phyloP scores from a whole-genome alignment of 768 basidiomycete species.

The Paxillus rubicundulus region DNA sequence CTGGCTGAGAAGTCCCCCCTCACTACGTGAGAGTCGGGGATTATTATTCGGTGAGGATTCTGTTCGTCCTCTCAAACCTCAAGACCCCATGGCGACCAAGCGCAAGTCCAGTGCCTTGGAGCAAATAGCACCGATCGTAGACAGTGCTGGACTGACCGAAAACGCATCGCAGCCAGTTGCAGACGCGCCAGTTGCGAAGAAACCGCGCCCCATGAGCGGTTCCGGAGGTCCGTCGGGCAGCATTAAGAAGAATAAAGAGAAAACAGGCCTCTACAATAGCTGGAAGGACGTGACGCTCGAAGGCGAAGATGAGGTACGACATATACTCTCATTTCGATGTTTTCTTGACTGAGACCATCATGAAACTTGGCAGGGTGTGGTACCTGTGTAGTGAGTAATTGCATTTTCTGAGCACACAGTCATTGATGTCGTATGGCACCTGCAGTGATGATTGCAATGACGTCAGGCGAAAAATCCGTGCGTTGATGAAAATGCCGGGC shows the following conservation, averaged over 20 bases:
- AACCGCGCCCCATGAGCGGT: constrained; percentile 23
- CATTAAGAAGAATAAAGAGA: constrained; percentile 19
- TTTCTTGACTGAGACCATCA: not conserved
- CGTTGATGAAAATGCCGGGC: constrained; percentile 38
- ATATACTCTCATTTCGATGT: not conserved
- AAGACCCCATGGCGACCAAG: constrained; percentile 33
- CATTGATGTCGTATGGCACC: not conserved
- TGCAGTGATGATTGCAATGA: constrained; percentile 46
- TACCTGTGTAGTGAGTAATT: not conserved
- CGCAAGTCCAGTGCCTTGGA: constrained; percentile 39
- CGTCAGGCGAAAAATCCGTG: constrained; percentile 44
- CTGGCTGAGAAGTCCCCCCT: no score
- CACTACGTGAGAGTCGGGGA: no score
- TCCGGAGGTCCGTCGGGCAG: constrained; percentile 19
- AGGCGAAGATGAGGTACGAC: constrained; percentile 40
- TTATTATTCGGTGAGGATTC: no score
- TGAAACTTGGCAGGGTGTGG: not conserved
- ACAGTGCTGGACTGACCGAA: constrained; percentile 9
- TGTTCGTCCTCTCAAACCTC: no score
- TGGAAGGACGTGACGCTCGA: constrained; percentile 43
- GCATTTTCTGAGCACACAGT: not conserved
- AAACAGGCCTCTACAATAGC: constrained; percentile 7
- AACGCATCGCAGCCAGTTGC: constrained; percentile 14
- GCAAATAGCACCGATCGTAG: constrained; percentile 13
- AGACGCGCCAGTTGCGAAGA: constrained; percentile 27